These are phyloP conservation scores for Curvularia spicifera DNA, from an alignment of 2,329 filamentous ascomycete genomes.

Conservation along the genomic window DNA sequence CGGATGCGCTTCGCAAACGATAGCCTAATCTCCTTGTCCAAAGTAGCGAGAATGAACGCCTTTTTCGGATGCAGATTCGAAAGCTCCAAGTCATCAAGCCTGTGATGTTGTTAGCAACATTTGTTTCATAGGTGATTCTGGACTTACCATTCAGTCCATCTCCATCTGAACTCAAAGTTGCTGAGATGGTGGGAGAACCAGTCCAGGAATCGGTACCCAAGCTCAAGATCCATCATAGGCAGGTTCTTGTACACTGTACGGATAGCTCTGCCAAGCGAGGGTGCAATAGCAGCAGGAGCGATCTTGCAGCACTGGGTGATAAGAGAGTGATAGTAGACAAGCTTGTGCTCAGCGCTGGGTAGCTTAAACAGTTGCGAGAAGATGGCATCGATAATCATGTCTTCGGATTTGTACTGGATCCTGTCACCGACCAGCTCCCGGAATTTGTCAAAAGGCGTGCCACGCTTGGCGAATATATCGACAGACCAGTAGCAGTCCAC, in stretches of 20 bases:
- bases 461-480: constrained; percentile 89
- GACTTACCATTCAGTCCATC: constrained; percentile 91
- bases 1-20: constrained; percentile 97
- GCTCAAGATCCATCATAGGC: constrained; percentile 83
- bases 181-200: constrained; percentile 98
- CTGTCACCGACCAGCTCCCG: constrained; percentile 68
- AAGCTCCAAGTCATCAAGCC: constrained; percentile 80
- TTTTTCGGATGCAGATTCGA: constrained; percentile 83
- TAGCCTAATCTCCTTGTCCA: constrained; percentile 96
- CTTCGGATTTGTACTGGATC: constrained; percentile 95
- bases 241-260: constrained; percentile 86
- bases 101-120: constrained; percentile 38
- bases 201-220: constrained; percentile 86
- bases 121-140: not conserved
- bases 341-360: constrained; percentile 85
- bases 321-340: constrained; percentile 95
- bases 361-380: constrained; percentile 94
- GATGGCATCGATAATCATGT: constrained; percentile 95
- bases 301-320: constrained; percentile 96
- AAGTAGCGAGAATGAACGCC: constrained; percentile 85
- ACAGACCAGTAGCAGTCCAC: constrained; percentile 93
- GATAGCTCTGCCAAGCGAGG: constrained; percentile 90
- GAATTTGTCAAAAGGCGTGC: constrained; percentile 89
- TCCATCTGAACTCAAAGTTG: constrained; percentile 99
- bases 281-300: constrained; percentile 93